Evolutionary conservation across 2,329 filamentous ascomycete genomes (phyloP), one percentile per base, ranked within the genome.

Genomic region (Hymenoscyphus albidus): DNA sequence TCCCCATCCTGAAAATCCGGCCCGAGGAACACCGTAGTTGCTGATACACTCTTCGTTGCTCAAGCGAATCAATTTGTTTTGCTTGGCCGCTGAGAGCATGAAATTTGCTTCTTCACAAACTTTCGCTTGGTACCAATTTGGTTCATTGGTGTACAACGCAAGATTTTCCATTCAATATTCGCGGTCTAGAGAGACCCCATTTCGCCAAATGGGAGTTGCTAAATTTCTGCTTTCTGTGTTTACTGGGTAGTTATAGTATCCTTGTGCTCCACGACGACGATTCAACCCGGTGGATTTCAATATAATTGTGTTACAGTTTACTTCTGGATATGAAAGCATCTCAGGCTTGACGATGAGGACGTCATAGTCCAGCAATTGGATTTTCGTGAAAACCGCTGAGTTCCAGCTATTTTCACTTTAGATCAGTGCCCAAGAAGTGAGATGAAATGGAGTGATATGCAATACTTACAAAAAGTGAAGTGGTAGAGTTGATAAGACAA

Each of bases 381-480:
- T 67, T 2, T 67, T 69, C 1, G 61, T 69, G 60, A 71, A 72
- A 2, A 72, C 65, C 5, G 66, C 63, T 1, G 70, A 72, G 42
- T 71, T 72, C 65, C 65, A 68, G 35, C 27, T 35, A 22, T 51
- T 18, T 51, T 51, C 22, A 18, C 27, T 27, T 27, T 32, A 3
- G 7, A 27, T 22, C 5, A 32, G 31, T 1, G 54, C 16, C 13
- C 12, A 18, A 51, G 38, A 38, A 13, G 22, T 27, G 14, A 14
- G 18, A 42, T 32, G n/a, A 69, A 27, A 27, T 2, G 3, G 27
- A 27, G 27, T 27, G 27, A 27, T 27, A 27, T 27, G 1, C 27
- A 27, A 27, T 1, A 27, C 69, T 69, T 40, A 73, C 70, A 73
- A 61, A 42, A 73, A 66, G 62, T 73, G 70, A 31, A 72, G 61